Evolutionary conservation across 768 basidiomycete genomes (phyloP).

Genomic region (Chiua virens): DNA sequence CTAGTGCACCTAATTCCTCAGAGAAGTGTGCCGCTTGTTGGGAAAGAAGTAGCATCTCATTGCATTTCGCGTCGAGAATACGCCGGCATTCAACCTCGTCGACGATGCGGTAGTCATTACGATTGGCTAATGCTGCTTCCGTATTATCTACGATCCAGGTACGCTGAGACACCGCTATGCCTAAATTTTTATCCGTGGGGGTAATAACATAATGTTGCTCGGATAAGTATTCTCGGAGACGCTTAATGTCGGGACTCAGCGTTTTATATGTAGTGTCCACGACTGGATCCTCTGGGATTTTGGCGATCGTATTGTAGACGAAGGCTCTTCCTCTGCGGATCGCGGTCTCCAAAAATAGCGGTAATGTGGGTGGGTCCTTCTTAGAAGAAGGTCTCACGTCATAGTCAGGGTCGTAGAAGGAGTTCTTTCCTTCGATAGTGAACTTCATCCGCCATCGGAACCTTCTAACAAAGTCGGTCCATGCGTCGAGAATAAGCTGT

Average conservation of each 20-base stretch:
- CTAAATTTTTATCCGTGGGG: constrained; percentile 1
- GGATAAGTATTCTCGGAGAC: not conserved
- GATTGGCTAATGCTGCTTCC: not conserved
- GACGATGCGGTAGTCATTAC: not conserved
- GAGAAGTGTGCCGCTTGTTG: not conserved
- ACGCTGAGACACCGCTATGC: constrained; percentile 3
- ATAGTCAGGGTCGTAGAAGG: constrained; percentile 12
- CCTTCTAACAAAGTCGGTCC: constrained; percentile 5
- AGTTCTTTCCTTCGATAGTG: no score
- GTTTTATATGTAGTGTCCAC: not conserved
- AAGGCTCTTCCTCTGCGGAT: not conserved
- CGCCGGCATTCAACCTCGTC: not conserved
- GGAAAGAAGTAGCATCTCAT: not conserved
- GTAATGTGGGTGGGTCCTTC: not conserved
- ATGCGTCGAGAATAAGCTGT: not conserved
- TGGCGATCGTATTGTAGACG: not conserved
- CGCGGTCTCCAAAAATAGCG: not conserved
- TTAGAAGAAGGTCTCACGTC: not conserved
- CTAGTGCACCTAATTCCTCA: not conserved
- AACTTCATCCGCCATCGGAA: constrained; percentile 1
- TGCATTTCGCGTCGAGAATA: not conserved
- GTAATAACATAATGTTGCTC: not conserved
- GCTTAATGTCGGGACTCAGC: not conserved
- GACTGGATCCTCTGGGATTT: not conserved
- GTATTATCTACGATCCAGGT: not conserved